Base-by-base conservation (phyloP, 257 asterid species). In the Nyctanthes arbortristis region DNA sequence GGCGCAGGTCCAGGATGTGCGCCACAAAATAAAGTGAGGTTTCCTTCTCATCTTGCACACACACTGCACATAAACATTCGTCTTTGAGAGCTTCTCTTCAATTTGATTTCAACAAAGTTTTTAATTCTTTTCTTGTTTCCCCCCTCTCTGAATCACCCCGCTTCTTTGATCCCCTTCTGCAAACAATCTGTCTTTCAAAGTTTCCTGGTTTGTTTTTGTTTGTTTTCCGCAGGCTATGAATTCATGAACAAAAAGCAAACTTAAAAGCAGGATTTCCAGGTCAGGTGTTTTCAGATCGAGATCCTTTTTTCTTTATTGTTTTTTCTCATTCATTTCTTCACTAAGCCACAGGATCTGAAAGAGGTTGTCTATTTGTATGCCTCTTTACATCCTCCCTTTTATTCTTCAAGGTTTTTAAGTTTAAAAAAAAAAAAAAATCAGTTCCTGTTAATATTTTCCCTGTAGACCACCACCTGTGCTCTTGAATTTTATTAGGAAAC, bases 161-260 rank as follows among this genome's bases (percentile, higher is more conserved):
- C 92, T 85, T 89, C 96, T 81, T 74, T 3, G 88, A 81, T 89
- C 93, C 92, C 97, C 82, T 89, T 89, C 96, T 91, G 92, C 66
- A 61, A 85, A 76, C 73, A 87, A 83, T 78, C 91, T 89, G 95
- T 74, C 79, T 78, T 83, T 73, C 74, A 52, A 64, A 55, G 8
- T 63, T 64, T 69, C 79, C 76, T 73, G 71, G 66, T 59, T 72
- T 61, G n/a, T n/a, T 47, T 69, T 75, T 76, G 91, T 80, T 85
- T 84, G 89, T 72, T 63, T 70, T 68, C 35, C 69, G 27, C 3
- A n/a, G 28, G 18, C 20, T 1, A 54, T 30, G 59, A 3, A 14
- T 61, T 58, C 37, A 65, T 68, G 73, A 24, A 65, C 80, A 55
- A 67, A 67, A 80, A 75, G 75, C 96, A 82, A 81, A 78, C 89